A percentile compares a stretch with the other conserved stretches of the same genome.
phyloP scores from a whole-genome alignment of 768 basidiomycete species.

The Lactifluus pinguis region DNA sequence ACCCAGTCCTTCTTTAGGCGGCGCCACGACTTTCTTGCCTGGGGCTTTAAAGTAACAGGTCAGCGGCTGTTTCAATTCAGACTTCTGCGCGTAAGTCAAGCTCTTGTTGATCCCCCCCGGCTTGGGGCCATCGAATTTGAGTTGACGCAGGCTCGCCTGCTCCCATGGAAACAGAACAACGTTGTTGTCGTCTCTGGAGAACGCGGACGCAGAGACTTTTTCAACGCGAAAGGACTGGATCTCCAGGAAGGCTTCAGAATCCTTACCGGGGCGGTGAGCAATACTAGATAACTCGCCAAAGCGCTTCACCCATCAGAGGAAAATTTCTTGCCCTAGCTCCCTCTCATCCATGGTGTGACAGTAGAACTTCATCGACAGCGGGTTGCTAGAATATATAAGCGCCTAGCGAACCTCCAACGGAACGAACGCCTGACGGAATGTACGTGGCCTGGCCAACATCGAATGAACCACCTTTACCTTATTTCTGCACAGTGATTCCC shows the following conservation, averaged over 20 bases:
- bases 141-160: constrained; percentile 8
- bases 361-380: constrained; percentile 55
- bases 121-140: neutral
- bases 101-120: neutral
- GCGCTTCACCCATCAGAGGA: neutral
- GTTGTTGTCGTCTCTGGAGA: constrained; percentile 75
- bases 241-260: constrained; percentile 74
- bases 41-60: constrained; percentile 61
- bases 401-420: constrained; percentile 53
- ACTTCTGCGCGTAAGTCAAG: constrained; percentile 49
- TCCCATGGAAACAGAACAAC: constrained; percentile 42
- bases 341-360: constrained; percentile 67
- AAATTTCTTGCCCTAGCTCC: constrained; percentile 40
- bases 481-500: constrained; percentile 47
- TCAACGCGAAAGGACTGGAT: constrained; percentile 60
- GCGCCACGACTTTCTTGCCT: constrained; percentile 64
- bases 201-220: constrained; percentile 57
- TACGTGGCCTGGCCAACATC: constrained; percentile 31
- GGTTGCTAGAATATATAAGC: constrained; percentile 61
- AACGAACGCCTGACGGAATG: constrained; percentile 51
- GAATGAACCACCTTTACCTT: constrained; percentile 6
- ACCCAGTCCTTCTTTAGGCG: constrained; percentile 60
- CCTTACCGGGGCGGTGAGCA: constrained; percentile 63
- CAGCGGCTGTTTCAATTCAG: constrained; percentile 61
- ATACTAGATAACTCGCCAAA: neutral